phyloP scores from a whole-genome alignment of 345 rosid genomes.

The Orychophragmus violaceus region DNA sequence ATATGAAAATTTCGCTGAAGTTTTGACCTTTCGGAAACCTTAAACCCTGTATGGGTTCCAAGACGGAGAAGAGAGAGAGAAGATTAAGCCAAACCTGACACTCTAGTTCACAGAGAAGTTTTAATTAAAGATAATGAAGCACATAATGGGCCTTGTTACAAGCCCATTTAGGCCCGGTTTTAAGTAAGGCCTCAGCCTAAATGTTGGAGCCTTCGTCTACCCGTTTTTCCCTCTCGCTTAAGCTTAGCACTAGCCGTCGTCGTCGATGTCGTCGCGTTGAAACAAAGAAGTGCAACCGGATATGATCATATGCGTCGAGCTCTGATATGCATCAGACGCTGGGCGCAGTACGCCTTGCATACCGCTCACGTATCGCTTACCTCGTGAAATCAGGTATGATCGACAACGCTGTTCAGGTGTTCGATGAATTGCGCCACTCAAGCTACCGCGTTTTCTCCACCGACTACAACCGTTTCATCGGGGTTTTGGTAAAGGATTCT shows the following conservation, averaged over 20 bases:
- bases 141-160: neutral
- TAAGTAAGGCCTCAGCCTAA: neutral
- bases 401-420: slow-evolving; percentile 72
- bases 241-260: slow-evolving; percentile 21
- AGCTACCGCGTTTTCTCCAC: slow-evolving; percentile 61
- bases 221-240: slow-evolving; percentile 9
- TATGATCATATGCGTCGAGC: slow-evolving; percentile 35
- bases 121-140: neutral
- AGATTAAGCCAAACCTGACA: neutral
- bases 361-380: slow-evolving; percentile 59
- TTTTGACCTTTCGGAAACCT: slow-evolving; percentile 14
- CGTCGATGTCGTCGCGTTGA: slow-evolving; percentile 26
- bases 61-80: neutral
- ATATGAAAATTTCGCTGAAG: neutral
- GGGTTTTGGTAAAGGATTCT: slow-evolving; percentile 52
- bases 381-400: slow-evolving; percentile 67
- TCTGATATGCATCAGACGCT: slow-evolving; percentile 75
- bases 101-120: neutral
- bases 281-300: slow-evolving; percentile 19
- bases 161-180: neutral
- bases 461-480: slow-evolving; percentile 84
- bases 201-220: slow-evolving; percentile 2
- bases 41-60: slow-evolving; percentile 21
- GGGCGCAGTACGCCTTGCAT: slow-evolving; percentile 82
- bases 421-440: slow-evolving; percentile 86